Evolutionary conservation across 306 rosid species (phyloP).

Genomic region (Canavalia ensiformis): DNA sequence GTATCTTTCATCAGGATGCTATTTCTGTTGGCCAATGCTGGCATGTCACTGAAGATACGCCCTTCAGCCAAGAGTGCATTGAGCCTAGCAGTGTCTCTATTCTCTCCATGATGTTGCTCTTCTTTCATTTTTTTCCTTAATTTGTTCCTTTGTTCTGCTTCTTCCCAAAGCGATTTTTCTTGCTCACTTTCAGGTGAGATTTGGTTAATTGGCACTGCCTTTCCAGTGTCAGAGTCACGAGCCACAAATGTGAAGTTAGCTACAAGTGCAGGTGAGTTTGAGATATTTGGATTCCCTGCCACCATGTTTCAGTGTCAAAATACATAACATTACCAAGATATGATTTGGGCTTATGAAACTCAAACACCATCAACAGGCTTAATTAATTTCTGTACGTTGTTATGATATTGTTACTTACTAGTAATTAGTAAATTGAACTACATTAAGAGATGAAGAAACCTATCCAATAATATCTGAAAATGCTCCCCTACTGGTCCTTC

Average conservation of each 20-base stretch:
- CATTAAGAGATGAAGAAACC: conserved; percentile 29
- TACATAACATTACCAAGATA: conserved; percentile 16
- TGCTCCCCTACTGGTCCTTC: neutral
- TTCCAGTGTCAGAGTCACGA: conserved; percentile 75
- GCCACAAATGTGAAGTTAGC: conserved; percentile 95
- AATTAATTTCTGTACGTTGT: conserved; percentile 11
- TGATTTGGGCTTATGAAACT: conserved; percentile 33
- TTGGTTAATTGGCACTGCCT: conserved; percentile 73
- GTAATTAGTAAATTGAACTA: conserved; percentile 1
- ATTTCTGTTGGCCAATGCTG: conserved; percentile 87
- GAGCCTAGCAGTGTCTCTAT: conserved; percentile 58
- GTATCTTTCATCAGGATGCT: conserved; percentile 82
- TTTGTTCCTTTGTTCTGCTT: conserved; percentile 79
- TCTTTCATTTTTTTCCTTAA: conserved; percentile 64
- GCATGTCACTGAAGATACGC: conserved; percentile 80
- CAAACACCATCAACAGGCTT: conserved; percentile 10
- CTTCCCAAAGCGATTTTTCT: conserved; percentile 78
- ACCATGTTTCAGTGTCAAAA: conserved; percentile 45
- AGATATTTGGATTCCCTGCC: conserved; percentile 50
- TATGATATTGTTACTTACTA: neutral
- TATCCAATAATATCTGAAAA: conserved; percentile 10
- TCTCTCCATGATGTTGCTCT: conserved; percentile 55
- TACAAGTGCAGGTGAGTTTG: conserved; percentile 65
- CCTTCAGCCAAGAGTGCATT: conserved; percentile 78
- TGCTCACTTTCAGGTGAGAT: conserved; percentile 67